Evolutionary conservation across 352 stramenopile species (phyloP).

Genomic region (Blastocystis sp.): DNA sequence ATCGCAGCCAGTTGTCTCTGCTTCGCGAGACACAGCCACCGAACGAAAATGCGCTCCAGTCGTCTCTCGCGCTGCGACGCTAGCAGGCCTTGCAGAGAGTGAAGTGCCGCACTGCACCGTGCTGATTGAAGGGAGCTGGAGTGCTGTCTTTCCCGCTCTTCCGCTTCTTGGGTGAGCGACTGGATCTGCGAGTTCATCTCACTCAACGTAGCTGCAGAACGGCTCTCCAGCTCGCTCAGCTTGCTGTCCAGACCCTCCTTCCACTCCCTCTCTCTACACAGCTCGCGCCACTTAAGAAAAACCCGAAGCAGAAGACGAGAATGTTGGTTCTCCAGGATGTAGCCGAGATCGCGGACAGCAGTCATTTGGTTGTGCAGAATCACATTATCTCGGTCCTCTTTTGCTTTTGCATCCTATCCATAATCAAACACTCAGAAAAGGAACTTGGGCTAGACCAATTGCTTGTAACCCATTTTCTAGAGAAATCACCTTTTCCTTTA

Average conservation of each 20-base stretch:
- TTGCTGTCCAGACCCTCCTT: background rate
- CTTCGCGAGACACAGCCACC: background rate
- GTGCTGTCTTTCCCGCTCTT: background rate
- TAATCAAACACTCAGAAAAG: background rate
- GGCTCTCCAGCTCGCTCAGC: background rate
- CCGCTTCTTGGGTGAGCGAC: background rate
- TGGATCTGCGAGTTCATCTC: background rate
- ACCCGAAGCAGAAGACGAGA: background rate
- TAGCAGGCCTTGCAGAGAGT: background rate
- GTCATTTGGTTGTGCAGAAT: background rate
- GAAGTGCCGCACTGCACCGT: background rate
- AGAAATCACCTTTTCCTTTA: conserved; percentile 49
- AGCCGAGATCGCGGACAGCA: background rate
- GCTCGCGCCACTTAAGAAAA: background rate
- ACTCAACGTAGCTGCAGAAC: background rate
- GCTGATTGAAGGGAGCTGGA: background rate
- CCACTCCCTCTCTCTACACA: background rate
- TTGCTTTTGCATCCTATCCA: background rate
- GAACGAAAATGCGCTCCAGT: background rate
- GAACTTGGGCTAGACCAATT: conserved; percentile 2
- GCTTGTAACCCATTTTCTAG: background rate
- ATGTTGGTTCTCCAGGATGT: background rate
- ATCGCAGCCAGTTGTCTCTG: background rate
- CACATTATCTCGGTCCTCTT: background rate
- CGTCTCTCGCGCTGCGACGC: background rate